phyloP scores from a whole-genome alignment of 2,329 filamentous ascomycete genomes.

The Trichoderma atroviride region DNA sequence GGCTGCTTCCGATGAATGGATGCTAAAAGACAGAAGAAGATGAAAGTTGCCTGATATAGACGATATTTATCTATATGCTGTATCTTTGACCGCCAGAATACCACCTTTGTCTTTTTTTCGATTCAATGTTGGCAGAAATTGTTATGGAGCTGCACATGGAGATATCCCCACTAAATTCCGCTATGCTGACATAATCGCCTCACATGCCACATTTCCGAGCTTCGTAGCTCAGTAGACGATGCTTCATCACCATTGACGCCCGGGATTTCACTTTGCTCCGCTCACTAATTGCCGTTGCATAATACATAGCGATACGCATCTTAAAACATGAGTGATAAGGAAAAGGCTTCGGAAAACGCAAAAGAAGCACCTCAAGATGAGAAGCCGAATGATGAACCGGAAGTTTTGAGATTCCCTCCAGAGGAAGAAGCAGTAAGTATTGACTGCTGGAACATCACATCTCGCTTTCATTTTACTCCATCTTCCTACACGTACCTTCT shows the following conservation, averaged over 20 bases:
- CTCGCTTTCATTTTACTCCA: neutral
- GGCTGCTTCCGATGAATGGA: neutral
- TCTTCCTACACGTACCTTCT: neutral
- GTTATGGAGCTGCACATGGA: neutral
- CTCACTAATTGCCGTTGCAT: neutral
- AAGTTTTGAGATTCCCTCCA: constrained; percentile 50
- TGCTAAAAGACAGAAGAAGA: neutral
- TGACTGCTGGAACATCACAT: neutral
- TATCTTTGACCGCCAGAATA: neutral
- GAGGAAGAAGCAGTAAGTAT: constrained; percentile 59
- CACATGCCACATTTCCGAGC: constrained; percentile 1
- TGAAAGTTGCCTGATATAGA: neutral
- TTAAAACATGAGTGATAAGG: neutral
- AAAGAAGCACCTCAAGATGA: neutral
- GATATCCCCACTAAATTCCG: neutral
- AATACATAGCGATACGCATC: neutral
- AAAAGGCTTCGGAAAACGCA: neutral
- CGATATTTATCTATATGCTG: neutral
- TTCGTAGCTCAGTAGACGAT: neutral
- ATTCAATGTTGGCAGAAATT: neutral
- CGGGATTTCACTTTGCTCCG: neutral
- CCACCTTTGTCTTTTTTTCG: neutral
- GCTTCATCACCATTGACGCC: neutral
- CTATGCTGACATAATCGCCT: constrained; percentile 13
- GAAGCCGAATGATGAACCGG: constrained; percentile 29